These are phyloP conservation scores for Cyphellophora europaea DNA, from an alignment of 2,329 filamentous ascomycete genomes.

Conservation along the genomic window DNA sequence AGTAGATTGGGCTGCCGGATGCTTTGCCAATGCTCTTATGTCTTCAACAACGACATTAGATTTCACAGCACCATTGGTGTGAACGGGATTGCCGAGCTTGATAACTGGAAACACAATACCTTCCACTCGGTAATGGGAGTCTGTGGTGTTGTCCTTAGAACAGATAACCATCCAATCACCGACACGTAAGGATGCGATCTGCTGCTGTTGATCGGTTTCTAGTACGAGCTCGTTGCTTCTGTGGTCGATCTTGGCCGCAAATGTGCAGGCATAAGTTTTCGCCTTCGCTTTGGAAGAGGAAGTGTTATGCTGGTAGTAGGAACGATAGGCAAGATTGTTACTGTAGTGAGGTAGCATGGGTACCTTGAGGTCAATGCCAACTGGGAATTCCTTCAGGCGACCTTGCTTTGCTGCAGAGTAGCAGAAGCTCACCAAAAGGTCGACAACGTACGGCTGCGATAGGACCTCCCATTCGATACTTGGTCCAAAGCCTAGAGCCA, in stretches of 20 bases:
- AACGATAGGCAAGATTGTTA: not conserved
- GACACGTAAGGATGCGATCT: constrained; percentile 3
- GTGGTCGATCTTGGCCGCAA: not conserved
- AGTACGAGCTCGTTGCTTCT: not conserved
- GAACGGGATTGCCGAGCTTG: not conserved
- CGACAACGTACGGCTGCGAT: constrained; percentile 70
- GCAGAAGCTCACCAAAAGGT: constrained; percentile 75
- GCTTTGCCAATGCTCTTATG: too few relatives aligned
- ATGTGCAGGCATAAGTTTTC: not conserved
- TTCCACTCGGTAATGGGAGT: constrained; percentile 3
- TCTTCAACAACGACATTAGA: not conserved
- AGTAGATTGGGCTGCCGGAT: too few relatives aligned
- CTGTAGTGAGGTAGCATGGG: constrained; percentile 24
- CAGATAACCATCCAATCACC: constrained; percentile 14
- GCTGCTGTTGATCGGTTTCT: not conserved
- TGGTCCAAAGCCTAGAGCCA: constrained; percentile 74
- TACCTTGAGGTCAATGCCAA: constrained; percentile 46
- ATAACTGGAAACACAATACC: constrained; percentile 1
- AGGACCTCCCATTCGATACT: constrained; percentile 78
- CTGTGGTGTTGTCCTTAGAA: not conserved
- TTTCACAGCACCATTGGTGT: not conserved
- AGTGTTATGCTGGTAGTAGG: not conserved
- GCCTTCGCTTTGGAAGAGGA: constrained; percentile 3
- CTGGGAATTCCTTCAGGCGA: constrained; percentile 44
- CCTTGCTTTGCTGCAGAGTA: constrained; percentile 46